Evolutionary conservation across 202 grass and related monocot species (phyloP).

Genomic region (Eragrostis tef): DNA sequence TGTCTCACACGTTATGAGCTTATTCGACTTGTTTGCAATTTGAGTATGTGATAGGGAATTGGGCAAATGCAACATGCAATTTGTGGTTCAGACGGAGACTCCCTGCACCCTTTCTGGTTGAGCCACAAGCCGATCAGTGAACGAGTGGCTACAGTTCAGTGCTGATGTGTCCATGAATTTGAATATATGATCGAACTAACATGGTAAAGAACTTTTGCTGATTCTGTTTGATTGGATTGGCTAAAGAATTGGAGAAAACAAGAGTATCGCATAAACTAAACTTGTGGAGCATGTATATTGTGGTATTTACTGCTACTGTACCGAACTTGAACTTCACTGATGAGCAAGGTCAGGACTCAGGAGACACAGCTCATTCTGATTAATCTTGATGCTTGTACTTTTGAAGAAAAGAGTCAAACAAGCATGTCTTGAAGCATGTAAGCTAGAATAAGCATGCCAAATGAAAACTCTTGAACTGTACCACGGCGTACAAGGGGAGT

Average conservation of each 20-base stretch:
- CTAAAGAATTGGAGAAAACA: slow-evolving; percentile 4
- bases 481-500: neutral
- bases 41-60: neutral
- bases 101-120: neutral
- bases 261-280: neutral
- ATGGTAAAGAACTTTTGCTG: neutral
- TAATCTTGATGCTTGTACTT: neutral
- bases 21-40: neutral
- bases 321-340: neutral
- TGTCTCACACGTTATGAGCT: neutral
- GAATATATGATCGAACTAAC: neutral
- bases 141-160: slow-evolving; percentile 5
- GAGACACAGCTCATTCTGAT: neutral
- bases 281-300: neutral
- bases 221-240: slow-evolving; percentile 19
- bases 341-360: neutral
- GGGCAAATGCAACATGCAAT: neutral
- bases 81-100: slow-evolving; percentile 25
- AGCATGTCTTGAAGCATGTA: neutral
- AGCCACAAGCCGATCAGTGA: slow-evolving; percentile 14
- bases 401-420: neutral
- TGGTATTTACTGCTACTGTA: no score
- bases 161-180: slow-evolving; percentile 17
- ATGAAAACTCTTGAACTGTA: neutral
- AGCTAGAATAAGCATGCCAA: neutral